These are phyloP conservation scores for Ophiostoma tasmaniense DNA, from an alignment of 2,329 filamentous ascomycete genomes.

Conservation along the genomic window DNA sequence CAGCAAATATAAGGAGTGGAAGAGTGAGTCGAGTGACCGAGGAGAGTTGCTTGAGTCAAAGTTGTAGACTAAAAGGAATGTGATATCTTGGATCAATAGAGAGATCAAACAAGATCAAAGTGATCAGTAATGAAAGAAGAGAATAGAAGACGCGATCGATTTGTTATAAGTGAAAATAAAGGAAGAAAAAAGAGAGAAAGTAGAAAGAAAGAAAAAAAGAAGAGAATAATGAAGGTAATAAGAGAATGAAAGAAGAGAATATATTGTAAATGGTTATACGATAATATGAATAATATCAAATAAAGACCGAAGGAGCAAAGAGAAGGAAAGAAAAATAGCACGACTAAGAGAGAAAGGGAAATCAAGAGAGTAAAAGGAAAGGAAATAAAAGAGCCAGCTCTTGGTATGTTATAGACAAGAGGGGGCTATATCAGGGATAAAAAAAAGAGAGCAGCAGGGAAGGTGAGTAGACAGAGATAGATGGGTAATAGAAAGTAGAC, in stretches of 20 bases:
- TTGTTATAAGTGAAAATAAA: conserved; percentile 23
- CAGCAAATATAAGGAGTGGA: conserved; percentile 10
- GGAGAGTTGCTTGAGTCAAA: conserved; percentile 9
- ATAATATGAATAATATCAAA: not conserved
- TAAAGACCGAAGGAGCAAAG: not conserved
- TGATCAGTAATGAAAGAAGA: not conserved
- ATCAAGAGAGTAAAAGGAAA: conserved; percentile 25
- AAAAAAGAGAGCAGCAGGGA: not conserved
- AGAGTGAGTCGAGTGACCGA: conserved; percentile 2
- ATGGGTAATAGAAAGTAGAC: not conserved
- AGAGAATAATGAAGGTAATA: conserved; percentile 14
- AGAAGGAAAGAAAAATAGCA: not conserved
- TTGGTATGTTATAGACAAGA: conserved; percentile 40
- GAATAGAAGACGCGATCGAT: conserved; percentile 27
- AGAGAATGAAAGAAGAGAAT: conserved; percentile 6
- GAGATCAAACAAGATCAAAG: not conserved
- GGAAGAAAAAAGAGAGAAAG: not conserved
- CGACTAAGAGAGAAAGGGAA: conserved; percentile 14
- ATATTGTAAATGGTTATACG: conserved; percentile 1
- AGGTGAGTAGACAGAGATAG: not conserved
- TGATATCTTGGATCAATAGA: not conserved
- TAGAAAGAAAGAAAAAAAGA: not conserved
- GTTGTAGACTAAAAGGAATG: not conserved
- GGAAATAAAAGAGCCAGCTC: conserved; percentile 44
- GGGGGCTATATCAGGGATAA: conserved; percentile 20